Base-by-base conservation (phyloP, 768 basidiomycete genomes). In the Xerocomellus intermedius region DNA sequence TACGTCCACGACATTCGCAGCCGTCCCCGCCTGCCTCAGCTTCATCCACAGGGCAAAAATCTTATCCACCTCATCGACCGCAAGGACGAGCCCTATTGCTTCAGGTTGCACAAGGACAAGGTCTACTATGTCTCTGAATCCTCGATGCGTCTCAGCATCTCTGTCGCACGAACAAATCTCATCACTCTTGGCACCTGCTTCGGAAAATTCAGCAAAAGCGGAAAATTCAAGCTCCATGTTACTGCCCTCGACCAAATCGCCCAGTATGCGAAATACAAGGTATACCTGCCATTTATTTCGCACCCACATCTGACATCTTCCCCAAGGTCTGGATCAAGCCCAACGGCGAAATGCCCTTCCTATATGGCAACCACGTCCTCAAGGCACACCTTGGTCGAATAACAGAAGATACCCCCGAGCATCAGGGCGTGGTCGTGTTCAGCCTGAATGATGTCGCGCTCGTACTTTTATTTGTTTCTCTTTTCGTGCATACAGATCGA, bases 381-480 rank as follows among this genome's bases (percentile, higher is more conserved):
- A 99, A 98, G 74, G 97, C 97, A 9, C 97, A 99, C 73, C 78
- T 99, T n/a, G 97, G 97, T 17, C 83, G 96, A 56, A 98, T 98
- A 69, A 98, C 97, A 45, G 97, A 99, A 69, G 97, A 99, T 67
- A 96, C 95, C 3, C 95, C 96, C 12, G 97, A 99, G 67, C 96
- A 99, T 69, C 97, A 98, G 69, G 97, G 97, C 43, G 97, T 98
- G 2, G 91, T 98, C 14, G 86, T 98, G 24, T 98, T 84, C 77
- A 94, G 86, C 69, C 98, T 98, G 97, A 88, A 79, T 54, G 96
- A 99, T 70, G 80, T 91, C 26, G 97, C 97, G 59, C 73, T 99
- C 56, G 95, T 96, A 66, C 44, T 16, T 13, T 4, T 43, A 10
- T 14, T 21, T 16, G 43, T 21, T 8, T 4, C 16, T 30, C 32